phyloP scores from a whole-genome alignment of 768 basidiomycete genomes.

The Polyporus arcularius region DNA sequence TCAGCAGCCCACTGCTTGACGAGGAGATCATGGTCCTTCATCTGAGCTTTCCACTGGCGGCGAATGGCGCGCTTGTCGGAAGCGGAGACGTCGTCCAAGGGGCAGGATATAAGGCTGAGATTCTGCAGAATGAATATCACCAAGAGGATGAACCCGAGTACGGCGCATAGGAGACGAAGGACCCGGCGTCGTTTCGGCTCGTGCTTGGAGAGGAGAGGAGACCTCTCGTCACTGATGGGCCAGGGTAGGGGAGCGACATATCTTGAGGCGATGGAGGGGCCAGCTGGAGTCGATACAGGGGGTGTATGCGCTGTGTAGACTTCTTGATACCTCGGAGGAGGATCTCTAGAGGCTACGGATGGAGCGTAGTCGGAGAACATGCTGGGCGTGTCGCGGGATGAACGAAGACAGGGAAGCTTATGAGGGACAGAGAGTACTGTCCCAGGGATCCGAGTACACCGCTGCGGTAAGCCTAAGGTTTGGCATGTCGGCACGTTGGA shows the following conservation, averaged over 20 bases:
- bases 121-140: not conserved
- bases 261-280: not conserved
- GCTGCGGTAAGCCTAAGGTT: too few species aligned
- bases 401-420: not conserved
- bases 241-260: too few species aligned
- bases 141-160: not conserved
- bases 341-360: not conserved
- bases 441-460: too few species aligned
- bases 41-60: not conserved
- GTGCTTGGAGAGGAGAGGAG: not conserved
- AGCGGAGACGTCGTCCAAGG: not conserved
- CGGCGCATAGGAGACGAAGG: not conserved
- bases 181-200: not conserved
- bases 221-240: not conserved
- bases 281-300: not conserved
- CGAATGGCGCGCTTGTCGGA: not conserved
- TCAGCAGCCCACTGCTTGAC: not conserved
- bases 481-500: too few species aligned
- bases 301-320: not conserved
- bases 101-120: not conserved
- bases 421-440: not conserved
- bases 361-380: not conserved
- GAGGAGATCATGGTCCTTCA: not conserved
- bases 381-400: not conserved
- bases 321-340: not conserved